Percentiles rank a stretch among this genome's conserved stretches.
These are phyloP conservation scores for Mallotus repandus DNA, from an alignment of 441 rosid species.

Conservation along the genomic window DNA sequence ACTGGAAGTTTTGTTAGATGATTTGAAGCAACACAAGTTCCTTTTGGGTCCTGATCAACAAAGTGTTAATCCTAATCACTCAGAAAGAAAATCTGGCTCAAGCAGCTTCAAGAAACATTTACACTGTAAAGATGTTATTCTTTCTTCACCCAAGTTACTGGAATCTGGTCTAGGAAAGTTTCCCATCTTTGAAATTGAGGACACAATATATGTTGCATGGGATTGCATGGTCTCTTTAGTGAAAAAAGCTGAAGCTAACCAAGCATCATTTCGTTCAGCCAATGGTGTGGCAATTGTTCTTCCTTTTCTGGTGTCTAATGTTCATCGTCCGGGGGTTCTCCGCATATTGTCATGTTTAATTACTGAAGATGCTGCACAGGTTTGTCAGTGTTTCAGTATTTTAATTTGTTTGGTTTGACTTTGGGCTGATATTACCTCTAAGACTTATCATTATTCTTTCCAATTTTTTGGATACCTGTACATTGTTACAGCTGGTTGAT, in stretches of 20 bases:
- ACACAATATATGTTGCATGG: constrained; percentile 87
- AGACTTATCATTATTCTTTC: constrained; percentile 7
- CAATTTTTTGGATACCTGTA: background rate
- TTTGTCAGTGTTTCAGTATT: constrained; percentile 31
- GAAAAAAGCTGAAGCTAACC: constrained; percentile 96
- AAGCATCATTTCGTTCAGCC: constrained; percentile 86
- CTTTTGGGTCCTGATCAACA: constrained; percentile 75
- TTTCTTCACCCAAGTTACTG: constrained; percentile 89
- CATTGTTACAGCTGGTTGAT: background rate
- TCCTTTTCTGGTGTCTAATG: constrained; percentile 78
- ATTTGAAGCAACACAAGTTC: constrained; percentile 94
- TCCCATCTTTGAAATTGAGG: constrained; percentile 87
- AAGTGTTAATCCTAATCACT: constrained; percentile 42
- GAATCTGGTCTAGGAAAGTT: constrained; percentile 79
- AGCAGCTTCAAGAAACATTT: constrained; percentile 88
- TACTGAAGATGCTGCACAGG: constrained; percentile 90
- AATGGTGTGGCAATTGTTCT: constrained; percentile 88
- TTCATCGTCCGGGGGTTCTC: constrained; percentile 95
- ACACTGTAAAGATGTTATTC: constrained; percentile 77
- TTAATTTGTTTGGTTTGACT: constrained; percentile 14
- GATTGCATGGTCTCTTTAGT: constrained; percentile 93
- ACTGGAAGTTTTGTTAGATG: constrained; percentile 92
- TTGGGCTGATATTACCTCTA: constrained; percentile 16
- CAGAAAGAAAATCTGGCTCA: constrained; percentile 72
- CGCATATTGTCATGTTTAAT: constrained; percentile 93